These are phyloP conservation scores for Kalanchoe fedtschenkoi DNA, from an alignment of 164 flowering plant species.

Conservation along the genomic window DNA sequence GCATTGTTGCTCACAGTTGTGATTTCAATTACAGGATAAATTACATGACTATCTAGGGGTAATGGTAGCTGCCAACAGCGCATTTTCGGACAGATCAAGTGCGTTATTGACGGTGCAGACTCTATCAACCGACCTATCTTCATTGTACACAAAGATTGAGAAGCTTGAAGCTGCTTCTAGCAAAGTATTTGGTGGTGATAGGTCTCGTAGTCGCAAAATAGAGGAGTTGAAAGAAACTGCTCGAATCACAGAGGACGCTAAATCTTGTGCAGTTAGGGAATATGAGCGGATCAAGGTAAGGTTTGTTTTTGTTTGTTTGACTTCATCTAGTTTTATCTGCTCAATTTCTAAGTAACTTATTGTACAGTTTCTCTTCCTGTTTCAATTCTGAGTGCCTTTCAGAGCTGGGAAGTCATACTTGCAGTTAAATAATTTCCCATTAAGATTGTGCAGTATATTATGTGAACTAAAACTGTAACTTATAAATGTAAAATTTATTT, in stretches of 20 bases:
- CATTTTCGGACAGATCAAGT: constrained; percentile 82
- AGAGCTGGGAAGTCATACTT: no score
- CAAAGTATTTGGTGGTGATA: constrained; percentile 85
- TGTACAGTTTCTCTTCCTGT: background rate
- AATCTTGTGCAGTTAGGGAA: constrained; percentile 59
- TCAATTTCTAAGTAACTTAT: background rate
- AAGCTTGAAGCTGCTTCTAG: constrained; percentile 84
- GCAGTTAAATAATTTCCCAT: background rate
- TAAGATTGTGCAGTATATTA: background rate
- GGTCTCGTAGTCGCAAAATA: constrained; percentile 54
- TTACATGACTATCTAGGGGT: constrained; percentile 85
- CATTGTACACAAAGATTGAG: constrained; percentile 60
- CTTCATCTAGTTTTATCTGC: background rate
- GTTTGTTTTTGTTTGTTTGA: background rate
- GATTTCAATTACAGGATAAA: constrained; percentile 46
- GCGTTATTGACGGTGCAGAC: constrained; percentile 89
- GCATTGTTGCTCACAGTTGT: background rate
- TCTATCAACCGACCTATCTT: constrained; percentile 62
- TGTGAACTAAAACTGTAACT: background rate
- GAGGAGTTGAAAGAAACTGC: constrained; percentile 77
- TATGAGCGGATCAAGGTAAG: constrained; percentile 92
- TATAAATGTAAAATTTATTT: background rate
- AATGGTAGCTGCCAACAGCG: constrained; percentile 73
- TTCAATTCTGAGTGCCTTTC: background rate
- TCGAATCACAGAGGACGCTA: constrained; percentile 74